These are phyloP conservation scores for Boletus subparvulus DNA, from an alignment of 768 basidiomycete species.

Conservation along the genomic window DNA sequence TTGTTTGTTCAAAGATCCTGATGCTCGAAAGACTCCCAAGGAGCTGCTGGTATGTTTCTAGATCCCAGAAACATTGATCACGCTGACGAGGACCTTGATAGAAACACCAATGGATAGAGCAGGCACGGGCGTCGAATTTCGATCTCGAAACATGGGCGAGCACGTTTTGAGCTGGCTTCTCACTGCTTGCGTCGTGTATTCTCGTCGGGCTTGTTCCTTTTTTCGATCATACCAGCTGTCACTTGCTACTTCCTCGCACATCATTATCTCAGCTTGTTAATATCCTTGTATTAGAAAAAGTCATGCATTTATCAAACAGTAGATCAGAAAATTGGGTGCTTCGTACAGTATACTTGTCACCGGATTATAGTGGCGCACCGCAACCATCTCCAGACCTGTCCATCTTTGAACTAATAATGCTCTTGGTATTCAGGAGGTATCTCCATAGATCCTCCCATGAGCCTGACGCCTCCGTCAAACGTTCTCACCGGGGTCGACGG, in stretches of 20 bases:
- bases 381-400: no score
- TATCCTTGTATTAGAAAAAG: constrained; percentile 32
- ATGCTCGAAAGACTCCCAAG: constrained; percentile 79
- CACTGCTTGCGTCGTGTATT: constrained; percentile 10
- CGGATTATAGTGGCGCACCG: neutral
- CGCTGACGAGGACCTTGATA: constrained; percentile 31
- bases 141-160: constrained; percentile 82
- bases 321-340: neutral
- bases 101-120: constrained; percentile 76
- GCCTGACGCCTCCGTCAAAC: constrained; percentile 2
- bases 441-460: neutral
- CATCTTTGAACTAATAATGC: neutral
- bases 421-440: constrained; percentile 5
- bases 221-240: constrained; percentile 27
- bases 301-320: constrained; percentile 12
- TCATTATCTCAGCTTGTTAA: constrained; percentile 30
- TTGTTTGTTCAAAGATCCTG: constrained; percentile 90
- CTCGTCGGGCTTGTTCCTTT: constrained; percentile 9
- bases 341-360: neutral
- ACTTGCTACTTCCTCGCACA: constrained; percentile 30
- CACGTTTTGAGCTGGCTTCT: constrained; percentile 52
- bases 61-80: neutral
- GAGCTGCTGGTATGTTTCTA: constrained; percentile 62
- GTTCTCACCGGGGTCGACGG: neutral
- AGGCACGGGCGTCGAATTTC: constrained; percentile 55